Evolutionary conservation across 2,329 filamentous ascomycete species (phyloP).

Genomic region (Lizonia empirigonia): DNA sequence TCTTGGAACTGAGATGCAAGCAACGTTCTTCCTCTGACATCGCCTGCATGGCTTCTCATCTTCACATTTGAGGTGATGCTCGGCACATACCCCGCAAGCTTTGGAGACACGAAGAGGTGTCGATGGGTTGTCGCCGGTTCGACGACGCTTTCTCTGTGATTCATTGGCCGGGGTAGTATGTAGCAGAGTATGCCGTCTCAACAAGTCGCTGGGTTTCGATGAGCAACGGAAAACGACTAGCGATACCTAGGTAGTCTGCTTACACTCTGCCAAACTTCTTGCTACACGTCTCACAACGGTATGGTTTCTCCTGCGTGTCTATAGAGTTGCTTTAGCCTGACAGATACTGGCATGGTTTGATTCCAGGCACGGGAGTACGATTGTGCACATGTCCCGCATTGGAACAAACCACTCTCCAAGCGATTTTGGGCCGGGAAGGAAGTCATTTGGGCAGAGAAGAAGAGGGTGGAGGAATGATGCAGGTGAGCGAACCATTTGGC

Average conservation of each 20-base stretch:
- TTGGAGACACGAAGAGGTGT: slow-evolving; percentile 28
- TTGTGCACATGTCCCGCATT: background rate
- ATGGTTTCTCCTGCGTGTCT: background rate
- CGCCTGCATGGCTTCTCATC: slow-evolving; percentile 57
- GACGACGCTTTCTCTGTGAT: background rate
- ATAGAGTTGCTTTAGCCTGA: background rate
- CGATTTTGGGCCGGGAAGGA: background rate
- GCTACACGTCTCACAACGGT: background rate
- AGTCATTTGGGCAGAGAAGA: background rate
- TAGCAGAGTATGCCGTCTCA: background rate
- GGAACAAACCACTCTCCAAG: background rate
- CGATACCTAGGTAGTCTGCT: background rate
- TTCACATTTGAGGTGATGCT: slow-evolving; percentile 56
- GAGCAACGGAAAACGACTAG: no score
- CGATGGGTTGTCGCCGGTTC: background rate
- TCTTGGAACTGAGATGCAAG: slow-evolving; percentile 31
- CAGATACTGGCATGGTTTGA: background rate
- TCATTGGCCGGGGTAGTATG: background rate
- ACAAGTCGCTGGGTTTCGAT: background rate
- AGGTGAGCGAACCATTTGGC: background rate
- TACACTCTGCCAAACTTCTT: background rate
- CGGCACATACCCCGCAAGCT: slow-evolving; percentile 55
- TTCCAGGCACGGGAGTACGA: background rate
- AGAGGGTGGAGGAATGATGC: background rate
- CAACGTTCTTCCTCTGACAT: slow-evolving; percentile 52